Base-by-base conservation (phyloP, 371 early-diverging fungal genomes). In the Catenaria anguillulae region DNA sequence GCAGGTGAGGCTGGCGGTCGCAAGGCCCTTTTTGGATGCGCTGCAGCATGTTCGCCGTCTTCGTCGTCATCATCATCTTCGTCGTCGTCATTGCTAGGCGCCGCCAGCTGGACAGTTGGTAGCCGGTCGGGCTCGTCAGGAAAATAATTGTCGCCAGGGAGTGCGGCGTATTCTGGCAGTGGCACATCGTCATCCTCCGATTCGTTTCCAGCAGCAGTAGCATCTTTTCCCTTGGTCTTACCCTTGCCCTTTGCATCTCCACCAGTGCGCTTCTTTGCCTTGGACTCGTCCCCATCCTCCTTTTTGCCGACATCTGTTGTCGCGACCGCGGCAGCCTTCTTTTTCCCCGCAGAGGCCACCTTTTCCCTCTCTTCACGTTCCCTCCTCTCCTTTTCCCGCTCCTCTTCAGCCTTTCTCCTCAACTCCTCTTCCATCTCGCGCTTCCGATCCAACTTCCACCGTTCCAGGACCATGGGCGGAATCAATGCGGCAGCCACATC, bases 401-500 rank as follows among this genome's bases (percentile, higher is more conserved):
- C n/a, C n/a, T n/a, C n/a, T n/a, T n/a, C n/a, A n/a, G n/a, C n/a
- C n/a, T n/a, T n/a, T n/a, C n/a, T n/a, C n/a, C n/a, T n/a, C 52
- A 50, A 8, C 26, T 13, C 52, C 52, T 50, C 52, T 8, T 50
- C 52, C 15, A 10, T 26, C 52, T 50, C 52, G 52, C 52, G 52
- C 52, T 50, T 50, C 15, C 52, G 52, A 4, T 50, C 59, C 5
- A 43, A 45, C 15, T 19, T 6, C 59, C 59, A 58, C 29, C 26
- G 59, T 15, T 58, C 59, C 15, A 58, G 59, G 15, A 58, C 59
- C 21, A 10, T 15, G 35, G 33, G 24, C 4, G 61, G 45, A 12
- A 61, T 19, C 31, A 61, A 21, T 2, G 29, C 36, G 15, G 61
- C 36, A 1, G 61, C 61, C 24, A 61, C 15, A 12, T 61, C 61